Conservation (phyloP, 2,329 filamentous ascomycete species). For the Cytospora piceae region DNA sequence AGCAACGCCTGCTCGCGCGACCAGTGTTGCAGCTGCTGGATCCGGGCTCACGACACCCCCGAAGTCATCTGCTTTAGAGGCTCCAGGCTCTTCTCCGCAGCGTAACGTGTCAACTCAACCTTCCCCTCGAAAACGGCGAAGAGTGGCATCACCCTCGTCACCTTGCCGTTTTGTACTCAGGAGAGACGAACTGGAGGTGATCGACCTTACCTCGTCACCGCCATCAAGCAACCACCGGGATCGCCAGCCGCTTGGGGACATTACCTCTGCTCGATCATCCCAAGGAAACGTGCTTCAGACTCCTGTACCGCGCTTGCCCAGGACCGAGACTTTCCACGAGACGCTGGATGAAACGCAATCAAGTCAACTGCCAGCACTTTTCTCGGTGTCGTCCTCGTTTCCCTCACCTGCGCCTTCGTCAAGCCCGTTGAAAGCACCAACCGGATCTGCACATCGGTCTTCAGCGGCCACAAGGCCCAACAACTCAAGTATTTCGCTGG, state of each 20-base stretch:
- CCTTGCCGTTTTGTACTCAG: slow-evolving; percentile 6
- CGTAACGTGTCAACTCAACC: neutral
- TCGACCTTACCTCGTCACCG: neutral
- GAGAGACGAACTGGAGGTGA: slow-evolving; percentile 2
- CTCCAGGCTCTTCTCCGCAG: neutral
- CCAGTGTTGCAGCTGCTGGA: neutral
- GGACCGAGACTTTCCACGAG: neutral
- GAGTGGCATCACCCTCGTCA: neutral
- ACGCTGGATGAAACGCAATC: neutral
- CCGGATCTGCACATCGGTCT: slow-evolving; percentile 32
- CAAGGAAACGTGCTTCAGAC: slow-evolving; percentile 9
- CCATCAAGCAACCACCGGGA: slow-evolving; percentile 1
- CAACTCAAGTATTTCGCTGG: neutral
- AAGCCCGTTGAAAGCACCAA: neutral
- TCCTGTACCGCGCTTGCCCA: neutral
- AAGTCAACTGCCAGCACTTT: neutral
- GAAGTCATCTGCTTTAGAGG: slow-evolving; percentile 16
- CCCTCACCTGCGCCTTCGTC: neutral
- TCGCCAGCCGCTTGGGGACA: slow-evolving; percentile 26
- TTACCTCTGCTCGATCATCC: slow-evolving; percentile 22
- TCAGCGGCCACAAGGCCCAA: slow-evolving; percentile 31
- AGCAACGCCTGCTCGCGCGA: neutral
- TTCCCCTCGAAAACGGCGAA: slow-evolving; percentile 22
- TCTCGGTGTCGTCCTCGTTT: neutral
- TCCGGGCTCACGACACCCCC: slow-evolving; percentile 20